Conservation (phyloP, 805 yeast genomes). For the Ascoidea asiatica region DNA sequence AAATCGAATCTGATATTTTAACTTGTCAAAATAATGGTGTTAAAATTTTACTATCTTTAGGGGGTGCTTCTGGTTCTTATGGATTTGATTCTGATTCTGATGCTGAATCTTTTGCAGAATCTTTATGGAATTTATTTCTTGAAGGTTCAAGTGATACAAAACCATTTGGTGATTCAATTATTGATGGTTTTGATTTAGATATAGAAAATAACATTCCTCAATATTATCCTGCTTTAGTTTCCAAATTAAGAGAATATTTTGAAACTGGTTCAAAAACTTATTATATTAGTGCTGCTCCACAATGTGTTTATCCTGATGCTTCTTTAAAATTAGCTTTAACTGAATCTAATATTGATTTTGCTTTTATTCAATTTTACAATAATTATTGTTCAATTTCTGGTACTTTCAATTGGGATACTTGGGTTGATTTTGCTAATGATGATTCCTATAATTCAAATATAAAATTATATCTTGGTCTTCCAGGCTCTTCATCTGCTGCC, state of each 20-base stretch:
- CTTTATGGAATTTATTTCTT: conserved; percentile 52
- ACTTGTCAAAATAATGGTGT: conserved; percentile 71
- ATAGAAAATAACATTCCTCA: conserved; percentile 21
- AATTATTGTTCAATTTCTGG: conserved; percentile 37
- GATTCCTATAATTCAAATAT: conserved; percentile 36
- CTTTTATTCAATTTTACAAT: conserved; percentile 55
- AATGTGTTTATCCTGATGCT: conserved; percentile 52
- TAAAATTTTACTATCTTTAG: conserved; percentile 61
- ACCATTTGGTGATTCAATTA: conserved; percentile 8
- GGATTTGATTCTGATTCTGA: conserved; percentile 78
- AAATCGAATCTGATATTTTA: conserved; percentile 52
- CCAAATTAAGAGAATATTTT: conserved; percentile 17
- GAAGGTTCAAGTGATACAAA: conserved; percentile 22
- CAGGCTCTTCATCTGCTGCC: conserved; percentile 41
- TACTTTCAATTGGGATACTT: conserved; percentile 36
- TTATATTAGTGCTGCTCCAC: conserved; percentile 55
- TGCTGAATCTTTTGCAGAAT: conserved; percentile 48
- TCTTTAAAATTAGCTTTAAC: conserved; percentile 25
- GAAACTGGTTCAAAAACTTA: conserved; percentile 26
- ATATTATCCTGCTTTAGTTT: conserved; percentile 40
- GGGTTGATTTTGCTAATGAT: conserved; percentile 33
- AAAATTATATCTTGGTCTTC: conserved; percentile 48
- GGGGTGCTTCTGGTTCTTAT: conserved; percentile 68
- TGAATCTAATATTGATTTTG: conserved; percentile 41
- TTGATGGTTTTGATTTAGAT: conserved; percentile 9